Evolutionary conservation across 768 basidiomycete genomes (phyloP).

Genomic region (Lactifluus piperatus): DNA sequence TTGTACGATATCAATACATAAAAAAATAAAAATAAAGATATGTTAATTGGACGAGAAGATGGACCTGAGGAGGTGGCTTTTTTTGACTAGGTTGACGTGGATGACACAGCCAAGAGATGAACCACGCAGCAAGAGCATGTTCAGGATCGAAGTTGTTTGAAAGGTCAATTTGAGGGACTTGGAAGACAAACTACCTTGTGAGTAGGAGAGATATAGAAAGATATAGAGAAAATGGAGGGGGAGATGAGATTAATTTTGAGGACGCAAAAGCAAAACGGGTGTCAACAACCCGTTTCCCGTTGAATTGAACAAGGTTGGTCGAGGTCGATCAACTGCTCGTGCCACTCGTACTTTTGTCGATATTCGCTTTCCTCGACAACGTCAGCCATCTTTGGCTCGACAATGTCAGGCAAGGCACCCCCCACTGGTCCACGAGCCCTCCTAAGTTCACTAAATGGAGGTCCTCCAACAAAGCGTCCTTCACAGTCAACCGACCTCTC

Average conservation of each 20-base stretch:
- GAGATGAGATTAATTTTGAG: background rate
- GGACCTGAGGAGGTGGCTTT: too few species aligned
- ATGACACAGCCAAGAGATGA: background rate
- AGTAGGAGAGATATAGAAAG: background rate
- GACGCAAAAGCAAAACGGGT: slow-evolving; percentile 16
- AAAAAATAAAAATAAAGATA: background rate
- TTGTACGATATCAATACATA: background rate
- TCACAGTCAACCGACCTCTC: slow-evolving; percentile 15
- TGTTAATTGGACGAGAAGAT: too few species aligned
- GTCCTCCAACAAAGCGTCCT: slow-evolving; percentile 21
- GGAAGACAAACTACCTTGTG: background rate
- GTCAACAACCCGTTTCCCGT: slow-evolving; percentile 6
- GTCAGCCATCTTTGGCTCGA: slow-evolving; percentile 19
- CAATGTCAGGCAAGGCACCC: slow-evolving; percentile 73
- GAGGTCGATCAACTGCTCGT: slow-evolving; percentile 4
- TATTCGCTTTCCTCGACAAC: slow-evolving; percentile 15
- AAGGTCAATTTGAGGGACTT: background rate
- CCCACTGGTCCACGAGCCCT: slow-evolving; percentile 68
- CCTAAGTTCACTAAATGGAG: slow-evolving; percentile 35
- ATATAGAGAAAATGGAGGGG: background rate
- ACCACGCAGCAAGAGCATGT: slow-evolving; percentile 1
- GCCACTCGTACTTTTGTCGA: background rate
- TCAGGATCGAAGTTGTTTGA: background rate
- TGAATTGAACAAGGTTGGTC: background rate
- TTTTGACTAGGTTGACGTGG: background rate